Percentiles rank a stretch among this genome's conserved stretches.
Evolutionary conservation across 2,329 filamentous ascomycete genomes (phyloP).

Genomic region (Hymenoscyphus fructigenus): DNA sequence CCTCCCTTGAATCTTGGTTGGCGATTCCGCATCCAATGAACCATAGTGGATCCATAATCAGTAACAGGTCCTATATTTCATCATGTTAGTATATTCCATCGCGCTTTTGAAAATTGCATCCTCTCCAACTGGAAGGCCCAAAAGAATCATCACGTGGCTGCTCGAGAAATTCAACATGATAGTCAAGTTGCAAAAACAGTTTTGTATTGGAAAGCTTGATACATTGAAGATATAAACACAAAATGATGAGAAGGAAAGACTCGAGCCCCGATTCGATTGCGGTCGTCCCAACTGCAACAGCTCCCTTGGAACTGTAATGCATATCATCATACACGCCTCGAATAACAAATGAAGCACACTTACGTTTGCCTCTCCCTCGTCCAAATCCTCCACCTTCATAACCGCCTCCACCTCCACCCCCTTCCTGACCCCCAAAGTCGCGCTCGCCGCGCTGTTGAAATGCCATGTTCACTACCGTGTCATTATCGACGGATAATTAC

Average conservation of each 20-base stretch:
- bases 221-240: neutral
- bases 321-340: neutral
- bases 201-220: slow-evolving; percentile 5
- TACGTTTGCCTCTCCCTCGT: slow-evolving; percentile 36
- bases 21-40: slow-evolving; percentile 87
- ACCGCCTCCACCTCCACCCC: slow-evolving; percentile 21
- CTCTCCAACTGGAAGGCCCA: neutral
- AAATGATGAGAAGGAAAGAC: neutral
- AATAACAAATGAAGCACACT: slow-evolving; percentile 20
- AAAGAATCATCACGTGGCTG: slow-evolving; percentile 6
- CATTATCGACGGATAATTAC: slow-evolving; percentile 22
- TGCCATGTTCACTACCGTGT: slow-evolving; percentile 32
- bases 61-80: slow-evolving; percentile 72
- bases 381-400: slow-evolving; percentile 26
- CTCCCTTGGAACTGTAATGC: neutral
- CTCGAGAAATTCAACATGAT: neutral
- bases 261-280: neutral
- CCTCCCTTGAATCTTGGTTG: slow-evolving; percentile 72
- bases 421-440: slow-evolving; percentile 34
- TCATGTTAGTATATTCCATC: slow-evolving; percentile 4
- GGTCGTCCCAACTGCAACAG: neutral
- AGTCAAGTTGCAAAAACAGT: neutral
- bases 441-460: slow-evolving; percentile 36
- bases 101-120: neutral
- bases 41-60: slow-evolving; percentile 86